Conservation (phyloP, 371 early-diverging fungal species). For the Chytridiales sp. region DNA sequence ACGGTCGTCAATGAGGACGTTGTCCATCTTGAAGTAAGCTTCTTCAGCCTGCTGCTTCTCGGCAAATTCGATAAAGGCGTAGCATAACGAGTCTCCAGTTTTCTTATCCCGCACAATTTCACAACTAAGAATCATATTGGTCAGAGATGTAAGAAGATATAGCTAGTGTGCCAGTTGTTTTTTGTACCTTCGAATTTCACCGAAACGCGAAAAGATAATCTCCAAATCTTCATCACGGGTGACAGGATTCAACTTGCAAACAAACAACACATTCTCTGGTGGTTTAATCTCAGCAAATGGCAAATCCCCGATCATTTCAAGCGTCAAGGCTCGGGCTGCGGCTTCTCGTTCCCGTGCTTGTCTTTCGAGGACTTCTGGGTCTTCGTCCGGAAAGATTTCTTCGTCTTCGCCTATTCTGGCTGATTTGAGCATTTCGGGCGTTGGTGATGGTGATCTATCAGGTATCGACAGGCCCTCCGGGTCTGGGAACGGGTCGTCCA, state of each 20-base stretch:
- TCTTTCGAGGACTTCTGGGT: conserved; percentile 72
- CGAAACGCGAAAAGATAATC: conserved; percentile 92
- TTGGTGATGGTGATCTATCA: conserved; percentile 78
- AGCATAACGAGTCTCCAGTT: conserved; percentile 83
- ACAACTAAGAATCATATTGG: conserved; percentile 59
- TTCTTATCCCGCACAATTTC: conserved; percentile 88
- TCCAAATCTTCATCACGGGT: conserved; percentile 91
- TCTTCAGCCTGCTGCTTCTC: conserved; percentile 86
- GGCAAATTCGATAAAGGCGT: conserved; percentile 95
- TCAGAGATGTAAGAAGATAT: conserved; percentile 11
- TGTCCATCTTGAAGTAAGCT: conserved; percentile 89
- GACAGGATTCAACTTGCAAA: conserved; percentile 92
- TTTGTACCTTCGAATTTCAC: conserved; percentile 63
- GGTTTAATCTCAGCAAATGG: conserved; percentile 96
- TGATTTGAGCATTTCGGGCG: conserved; percentile 71
- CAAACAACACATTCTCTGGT: conserved; percentile 95
- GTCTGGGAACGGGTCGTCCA: conserved; percentile 94
- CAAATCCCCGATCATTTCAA: conserved; percentile 97
- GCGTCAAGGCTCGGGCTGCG: conserved; percentile 82
- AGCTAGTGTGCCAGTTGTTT: background rate
- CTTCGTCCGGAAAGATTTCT: conserved; percentile 59
- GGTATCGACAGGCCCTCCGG: conserved; percentile 72
- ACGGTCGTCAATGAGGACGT: conserved; percentile 94
- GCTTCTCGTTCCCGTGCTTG: conserved; percentile 74
- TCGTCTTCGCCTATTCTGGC: conserved; percentile 85